Base-by-base conservation (phyloP, 164 flowering plant species). In the Berberis thunbergii region DNA sequence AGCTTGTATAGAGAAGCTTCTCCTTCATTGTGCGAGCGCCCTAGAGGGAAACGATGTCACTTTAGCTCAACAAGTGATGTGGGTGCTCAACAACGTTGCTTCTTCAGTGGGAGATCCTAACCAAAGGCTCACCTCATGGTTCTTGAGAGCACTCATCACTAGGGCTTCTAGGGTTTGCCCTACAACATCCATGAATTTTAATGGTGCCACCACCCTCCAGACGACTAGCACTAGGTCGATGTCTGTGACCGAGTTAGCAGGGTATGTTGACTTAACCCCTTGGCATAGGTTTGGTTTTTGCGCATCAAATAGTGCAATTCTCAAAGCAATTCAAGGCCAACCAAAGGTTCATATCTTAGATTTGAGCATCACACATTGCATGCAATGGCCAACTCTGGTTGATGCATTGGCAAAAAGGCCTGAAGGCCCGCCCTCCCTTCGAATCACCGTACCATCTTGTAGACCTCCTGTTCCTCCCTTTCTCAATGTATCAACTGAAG, bases 381-480 rank as follows among this genome's bases (percentile, higher is more conserved):
- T 89, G 96, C 96, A 89, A 53, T 89, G 92, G 96, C 96, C 96
- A 39, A 88, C 96, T 8, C 86, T 89, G 11, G 84, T 89, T 11
- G 92, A 89, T 43, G 81, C 83, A 42, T 64, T 89, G 44, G 84
- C 90, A 1, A 86, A 83, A 70, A 69, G 83, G 60, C 79, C 83
- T 1, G 81, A 85, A 70, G 90, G 86, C 40, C 82, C 86, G n/a
- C 90, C 92, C 55, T 64, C 73, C 1, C 71, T 86, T 39, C 64
- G 86, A 62, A 80, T 89, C 61, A 77, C 86, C 0, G 96, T 86
- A 43, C 92, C 87, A 1, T 75, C 77, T 12, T 74, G 46, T 64
- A 73, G 93, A 78, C 96, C 93, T 1, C 80, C 67, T 0, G 85
- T 81, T 41, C 96, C 96, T 62, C 96, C 96, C 4, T 69, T 85